Base-by-base conservation (phyloP, 2,329 filamentous ascomycete genomes). In the Nothophoma quercina region DNA sequence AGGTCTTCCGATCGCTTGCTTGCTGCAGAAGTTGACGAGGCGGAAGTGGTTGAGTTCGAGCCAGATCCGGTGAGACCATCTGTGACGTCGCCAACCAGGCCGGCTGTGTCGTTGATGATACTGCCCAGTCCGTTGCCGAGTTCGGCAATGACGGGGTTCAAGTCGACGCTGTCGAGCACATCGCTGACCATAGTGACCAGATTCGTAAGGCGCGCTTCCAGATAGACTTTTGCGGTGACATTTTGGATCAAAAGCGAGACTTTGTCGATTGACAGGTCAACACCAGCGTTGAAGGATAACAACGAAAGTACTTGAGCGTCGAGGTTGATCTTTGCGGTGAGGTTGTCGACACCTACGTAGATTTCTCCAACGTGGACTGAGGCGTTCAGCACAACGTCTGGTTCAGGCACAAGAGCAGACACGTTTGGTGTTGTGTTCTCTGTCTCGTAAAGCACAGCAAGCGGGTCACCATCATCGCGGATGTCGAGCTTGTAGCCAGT, bases 301-400 rank as follows among this genome's bases (percentile, higher is more conserved):
- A 87, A 76, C 55, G 80, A 78, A 32, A 86, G 76, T 8, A 86
- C 83, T 65, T 85, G 80, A 5, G 82, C 83, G 55, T 85, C 82
- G 25, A 85, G 76, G 64, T 85, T 86, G 69, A 85, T 78, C 64
- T 85, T 84, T 9, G 84, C 84, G 1, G 82, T 84, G 48, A 86
- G 77, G 62, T 86, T 85, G 53, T 83, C 75, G 10, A 86, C 84
- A 40, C 81, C 76, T 49, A 87, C 79, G 67, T 78, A 76, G 71
- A 87, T 86, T 64, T 83, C 79, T 56, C 82, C 81, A 7, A 87
- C 82, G 44, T 76, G 78, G 0, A 86, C 79, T 1, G 78, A 80
- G 7, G 84, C 84, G 60, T 86, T 86, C 45, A 87, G 79, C 58
- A 81, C 84, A 15, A 86, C 83, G 59, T 87, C 84, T 2, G 84